Conservation (phyloP, 148 eudicot genomes). For the Vaccinium myrtillus region DNA sequence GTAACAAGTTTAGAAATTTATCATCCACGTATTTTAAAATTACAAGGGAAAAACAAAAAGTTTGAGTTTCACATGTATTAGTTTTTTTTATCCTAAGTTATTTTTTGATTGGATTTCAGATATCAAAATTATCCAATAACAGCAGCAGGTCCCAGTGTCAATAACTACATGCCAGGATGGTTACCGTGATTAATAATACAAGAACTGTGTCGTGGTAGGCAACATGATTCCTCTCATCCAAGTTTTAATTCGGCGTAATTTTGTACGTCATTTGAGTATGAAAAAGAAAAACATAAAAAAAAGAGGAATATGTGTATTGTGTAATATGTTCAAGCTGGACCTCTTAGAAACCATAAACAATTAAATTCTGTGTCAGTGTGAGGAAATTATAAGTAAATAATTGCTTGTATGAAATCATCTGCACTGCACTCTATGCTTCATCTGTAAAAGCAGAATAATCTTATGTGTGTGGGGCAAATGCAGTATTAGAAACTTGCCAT, state of each 20-base stretch:
- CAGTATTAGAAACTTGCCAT: neutral
- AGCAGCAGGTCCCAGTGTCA: conserved; percentile 60
- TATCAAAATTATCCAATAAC: conserved; percentile 56
- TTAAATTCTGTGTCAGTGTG: neutral
- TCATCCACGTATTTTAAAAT: too few relatives aligned
- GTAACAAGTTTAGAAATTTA: too few relatives aligned
- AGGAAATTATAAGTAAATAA: neutral
- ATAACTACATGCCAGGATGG: conserved; percentile 69
- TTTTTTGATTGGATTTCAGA: conserved; percentile 28
- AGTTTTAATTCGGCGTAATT: neutral
- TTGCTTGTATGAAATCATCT: neutral
- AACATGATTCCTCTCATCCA: neutral
- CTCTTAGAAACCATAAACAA: neutral
- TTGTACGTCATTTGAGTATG: neutral
- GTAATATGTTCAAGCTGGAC: neutral
- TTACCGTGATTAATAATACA: conserved; percentile 30
- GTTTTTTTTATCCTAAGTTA: neutral
- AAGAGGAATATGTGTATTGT: neutral
- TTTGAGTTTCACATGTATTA: neutral
- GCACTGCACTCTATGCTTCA: neutral
- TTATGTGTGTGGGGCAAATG: neutral
- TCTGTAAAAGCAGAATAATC: neutral
- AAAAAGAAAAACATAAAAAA: too few relatives aligned
- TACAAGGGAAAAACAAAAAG: neutral
- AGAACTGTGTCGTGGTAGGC: neutral